Percentiles rank a stretch among this genome's conserved stretches.
phyloP scores from a whole-genome alignment of 2,329 filamentous ascomycete genomes.

The Fusarium longipes region DNA sequence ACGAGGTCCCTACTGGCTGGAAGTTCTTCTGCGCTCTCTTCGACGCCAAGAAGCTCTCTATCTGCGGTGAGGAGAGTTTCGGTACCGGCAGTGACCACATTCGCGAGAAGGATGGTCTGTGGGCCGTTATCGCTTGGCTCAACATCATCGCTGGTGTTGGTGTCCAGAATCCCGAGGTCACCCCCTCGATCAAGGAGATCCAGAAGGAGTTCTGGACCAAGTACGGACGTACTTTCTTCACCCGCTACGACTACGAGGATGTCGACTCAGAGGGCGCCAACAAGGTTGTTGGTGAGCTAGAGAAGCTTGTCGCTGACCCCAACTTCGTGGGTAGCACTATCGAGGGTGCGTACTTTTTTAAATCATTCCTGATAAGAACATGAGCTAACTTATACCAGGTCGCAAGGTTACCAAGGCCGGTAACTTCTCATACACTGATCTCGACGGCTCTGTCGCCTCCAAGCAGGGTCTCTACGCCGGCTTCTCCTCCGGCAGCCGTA shows the following conservation, averaged over 20 bases:
- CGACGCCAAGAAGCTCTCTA: constrained; percentile 94
- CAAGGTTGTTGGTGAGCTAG: constrained; percentile 86
- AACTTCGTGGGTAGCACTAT: constrained; percentile 86
- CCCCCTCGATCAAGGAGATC: constrained; percentile 93
- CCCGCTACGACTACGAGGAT: constrained; percentile 97
- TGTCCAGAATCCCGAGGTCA: constrained; percentile 80
- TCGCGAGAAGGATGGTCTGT: constrained; percentile 97
- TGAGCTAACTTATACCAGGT: constrained; percentile 55
- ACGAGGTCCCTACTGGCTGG: constrained; percentile 99
- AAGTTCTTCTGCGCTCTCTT: constrained; percentile 99
- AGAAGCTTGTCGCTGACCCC: constrained; percentile 78
- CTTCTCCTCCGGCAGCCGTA: constrained; percentile 93
- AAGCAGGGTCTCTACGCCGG: constrained; percentile 96
- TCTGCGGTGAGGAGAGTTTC: constrained; percentile 98
- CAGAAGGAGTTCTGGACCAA: constrained; percentile 97
- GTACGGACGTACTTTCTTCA: constrained; percentile 99
- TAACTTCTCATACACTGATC: constrained; percentile 97
- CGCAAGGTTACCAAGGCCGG: constrained; percentile 90
- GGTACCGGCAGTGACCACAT: constrained; percentile 99
- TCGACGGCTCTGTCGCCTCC: constrained; percentile 95
- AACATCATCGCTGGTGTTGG: constrained; percentile 98
- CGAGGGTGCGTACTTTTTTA: constrained; percentile 63
- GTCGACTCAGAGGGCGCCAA: constrained; percentile 91
- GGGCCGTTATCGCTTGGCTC: constrained; percentile 97
- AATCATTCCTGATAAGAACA: neutral